phyloP scores from a whole-genome alignment of 2,329 filamentous ascomycete genomes.

The Trichoderma hamatum region DNA sequence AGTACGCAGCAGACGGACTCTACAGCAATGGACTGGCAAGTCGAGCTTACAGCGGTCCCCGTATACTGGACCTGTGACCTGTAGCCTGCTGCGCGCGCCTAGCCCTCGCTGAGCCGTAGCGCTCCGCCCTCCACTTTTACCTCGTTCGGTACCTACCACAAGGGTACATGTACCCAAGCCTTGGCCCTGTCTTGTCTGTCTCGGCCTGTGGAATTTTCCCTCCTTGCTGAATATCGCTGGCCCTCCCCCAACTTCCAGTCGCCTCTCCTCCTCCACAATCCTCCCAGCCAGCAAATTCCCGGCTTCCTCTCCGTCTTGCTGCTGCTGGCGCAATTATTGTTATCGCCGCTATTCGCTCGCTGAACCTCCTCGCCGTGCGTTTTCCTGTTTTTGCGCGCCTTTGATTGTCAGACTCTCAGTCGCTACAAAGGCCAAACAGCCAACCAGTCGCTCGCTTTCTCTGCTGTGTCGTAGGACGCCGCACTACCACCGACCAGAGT shows the following conservation, averaged over 20 bases:
- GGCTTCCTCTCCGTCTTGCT: conserved; percentile 1
- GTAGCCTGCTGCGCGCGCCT: conserved; percentile 7
- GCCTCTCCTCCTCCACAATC: conserved; percentile 10
- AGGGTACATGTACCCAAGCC: not conserved
- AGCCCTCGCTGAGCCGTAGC: conserved; percentile 24
- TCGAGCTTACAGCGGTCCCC: not conserved
- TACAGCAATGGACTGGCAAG: not conserved
- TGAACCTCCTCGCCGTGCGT: not conserved
- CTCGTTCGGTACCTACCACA: conserved; percentile 21
- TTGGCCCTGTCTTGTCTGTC: conserved; percentile 19
- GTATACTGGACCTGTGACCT: conserved; percentile 6
- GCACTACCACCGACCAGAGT: conserved; percentile 3
- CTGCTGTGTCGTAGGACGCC: conserved; percentile 18
- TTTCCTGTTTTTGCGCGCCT: not conserved
- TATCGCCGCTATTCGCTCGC: conserved; percentile 16
- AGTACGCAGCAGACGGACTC: too few relatives aligned
- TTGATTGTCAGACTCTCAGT: conserved; percentile 17
- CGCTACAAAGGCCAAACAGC: conserved; percentile 9
- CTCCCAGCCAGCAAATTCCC: conserved; percentile 15
- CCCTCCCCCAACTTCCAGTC: conserved; percentile 18
- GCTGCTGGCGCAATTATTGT: conserved; percentile 19
- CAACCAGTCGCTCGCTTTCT: conserved; percentile 25
- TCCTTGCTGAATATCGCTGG: conserved; percentile 22
- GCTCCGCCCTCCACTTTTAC: conserved; percentile 20
- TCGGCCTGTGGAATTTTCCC: conserved; percentile 26